These are phyloP conservation scores for Chromosphaera perkinsii DNA, from an alignment of 208 protist species.

Conservation along the genomic window DNA sequence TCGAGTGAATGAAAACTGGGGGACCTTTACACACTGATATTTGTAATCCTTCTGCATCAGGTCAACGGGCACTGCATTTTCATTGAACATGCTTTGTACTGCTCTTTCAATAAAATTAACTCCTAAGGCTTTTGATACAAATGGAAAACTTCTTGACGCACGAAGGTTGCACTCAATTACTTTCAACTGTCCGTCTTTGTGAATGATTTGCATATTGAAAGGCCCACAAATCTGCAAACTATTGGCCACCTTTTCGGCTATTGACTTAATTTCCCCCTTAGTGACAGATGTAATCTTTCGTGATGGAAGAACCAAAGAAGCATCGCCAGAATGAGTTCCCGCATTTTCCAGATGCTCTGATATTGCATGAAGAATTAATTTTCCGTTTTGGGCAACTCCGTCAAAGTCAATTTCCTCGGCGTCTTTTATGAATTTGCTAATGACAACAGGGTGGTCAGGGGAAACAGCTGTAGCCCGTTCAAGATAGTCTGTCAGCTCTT, in stretches of 20 bases:
- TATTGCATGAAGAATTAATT: slow-evolving; percentile 89
- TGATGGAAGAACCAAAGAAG: slow-evolving; percentile 58
- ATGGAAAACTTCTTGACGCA: slow-evolving; percentile 86
- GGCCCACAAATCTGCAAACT: slow-evolving; percentile 71
- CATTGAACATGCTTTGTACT: slow-evolving; percentile 34
- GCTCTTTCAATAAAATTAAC: slow-evolving; percentile 63
- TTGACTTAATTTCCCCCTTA: slow-evolving; percentile 7
- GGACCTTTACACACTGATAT: slow-evolving; percentile 86
- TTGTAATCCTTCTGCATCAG: background rate
- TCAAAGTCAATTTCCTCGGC: slow-evolving; percentile 97
- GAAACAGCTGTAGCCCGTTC: slow-evolving; percentile 72
- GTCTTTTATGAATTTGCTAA: slow-evolving; percentile 91
- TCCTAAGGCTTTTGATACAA: slow-evolving; percentile 83
- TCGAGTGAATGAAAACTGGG: slow-evolving; percentile 91
- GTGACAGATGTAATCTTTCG: background rate
- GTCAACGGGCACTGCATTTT: background rate
- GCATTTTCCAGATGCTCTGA: slow-evolving; percentile 97
- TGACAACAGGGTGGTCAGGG: slow-evolving; percentile 77
- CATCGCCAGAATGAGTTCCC: slow-evolving; percentile 69
- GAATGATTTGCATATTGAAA: slow-evolving; percentile 91
- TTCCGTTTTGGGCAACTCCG: slow-evolving; percentile 89
- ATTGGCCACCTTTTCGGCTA: slow-evolving; percentile 24
- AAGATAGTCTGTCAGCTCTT: slow-evolving; percentile 68
- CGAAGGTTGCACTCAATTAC: slow-evolving; percentile 93
- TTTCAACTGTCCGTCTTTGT: slow-evolving; percentile 65